These are phyloP conservation scores for Circinella umbellata DNA, from an alignment of 371 early-diverging fungal genomes.

Conservation along the genomic window DNA sequence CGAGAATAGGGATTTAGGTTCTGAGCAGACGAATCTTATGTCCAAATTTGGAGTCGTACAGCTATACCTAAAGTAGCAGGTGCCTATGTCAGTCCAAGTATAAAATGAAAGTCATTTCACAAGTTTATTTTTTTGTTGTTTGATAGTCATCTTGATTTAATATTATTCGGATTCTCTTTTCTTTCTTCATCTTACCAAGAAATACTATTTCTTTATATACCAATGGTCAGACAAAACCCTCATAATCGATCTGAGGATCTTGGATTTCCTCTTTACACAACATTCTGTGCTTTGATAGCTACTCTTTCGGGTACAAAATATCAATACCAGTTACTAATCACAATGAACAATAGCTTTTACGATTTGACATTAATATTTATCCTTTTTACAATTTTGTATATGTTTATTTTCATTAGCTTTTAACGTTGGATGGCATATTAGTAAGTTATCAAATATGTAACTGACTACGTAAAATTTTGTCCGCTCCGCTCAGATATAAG, in stretches of 20 bases:
- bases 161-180: not conserved
- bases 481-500: no score
- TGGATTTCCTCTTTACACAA: slow-evolving; percentile 7
- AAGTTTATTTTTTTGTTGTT: not conserved
- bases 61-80: slow-evolving; percentile 5
- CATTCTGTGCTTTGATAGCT: slow-evolving; percentile 21
- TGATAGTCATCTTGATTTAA: not conserved
- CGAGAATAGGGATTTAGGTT: not conserved
- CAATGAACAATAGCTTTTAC: no score
- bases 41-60: slow-evolving; percentile 2
- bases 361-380: no score
- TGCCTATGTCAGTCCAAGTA: not conserved
- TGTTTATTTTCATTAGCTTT: slow-evolving; percentile 9
- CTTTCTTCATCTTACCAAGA: not conserved
- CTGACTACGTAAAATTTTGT: no score
- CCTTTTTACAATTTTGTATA: no score
- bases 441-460: slow-evolving; percentile 4
- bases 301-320: slow-evolving; percentile 7
- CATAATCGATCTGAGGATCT: slow-evolving; percentile 11
- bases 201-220: not conserved
- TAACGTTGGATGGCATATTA: slow-evolving; percentile 28
- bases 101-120: not conserved
- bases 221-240: slow-evolving; percentile 7
- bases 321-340: no score
- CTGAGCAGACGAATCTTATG: not conserved